These are phyloP conservation scores for Collybia sordida DNA, from an alignment of 768 basidiomycete species.

Conservation along the genomic window DNA sequence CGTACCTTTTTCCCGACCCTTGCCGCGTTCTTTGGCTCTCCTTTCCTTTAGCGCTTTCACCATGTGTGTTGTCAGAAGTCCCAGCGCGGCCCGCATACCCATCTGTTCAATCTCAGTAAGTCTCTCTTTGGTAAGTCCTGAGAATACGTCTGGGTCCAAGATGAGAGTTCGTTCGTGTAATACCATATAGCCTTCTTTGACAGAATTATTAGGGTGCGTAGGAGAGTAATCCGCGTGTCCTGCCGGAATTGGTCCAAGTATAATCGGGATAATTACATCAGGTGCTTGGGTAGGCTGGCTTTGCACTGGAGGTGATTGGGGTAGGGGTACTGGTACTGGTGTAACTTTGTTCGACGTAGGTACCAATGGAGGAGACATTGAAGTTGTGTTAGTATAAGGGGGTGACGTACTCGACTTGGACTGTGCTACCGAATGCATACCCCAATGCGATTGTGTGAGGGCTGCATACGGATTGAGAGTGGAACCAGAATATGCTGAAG, in stretches of 20 bases:
- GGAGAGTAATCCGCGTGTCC: conserved; percentile 56
- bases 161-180: conserved; percentile 83
- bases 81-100: conserved; percentile 79
- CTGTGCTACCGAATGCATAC: conserved; percentile 24
- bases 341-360: conserved; percentile 18
- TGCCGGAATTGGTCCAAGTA: conserved; percentile 70
- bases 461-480: conserved; percentile 39
- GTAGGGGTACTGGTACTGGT: conserved; percentile 25
- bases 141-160: conserved; percentile 84
- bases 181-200: conserved; percentile 65
- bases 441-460: conserved; percentile 21
- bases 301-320: conserved; percentile 13
- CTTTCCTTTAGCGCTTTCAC: conserved; percentile 82
- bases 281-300: conserved; percentile 32
- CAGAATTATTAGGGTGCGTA: conserved; percentile 46
- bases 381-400: conserved; percentile 27
- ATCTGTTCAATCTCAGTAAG: conserved; percentile 75
- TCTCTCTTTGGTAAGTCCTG: conserved; percentile 70
- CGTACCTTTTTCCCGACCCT: conserved; percentile 32
- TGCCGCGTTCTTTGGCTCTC: conserved; percentile 38
- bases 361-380: conserved; percentile 22
- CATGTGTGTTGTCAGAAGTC: conserved; percentile 81
- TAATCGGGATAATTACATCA: conserved; percentile 72
- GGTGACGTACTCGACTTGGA: conserved; percentile 17
- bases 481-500: conserved; percentile 26